phyloP scores from a whole-genome alignment of 768 basidiomycete species.

The Pulveroboletus frians region DNA sequence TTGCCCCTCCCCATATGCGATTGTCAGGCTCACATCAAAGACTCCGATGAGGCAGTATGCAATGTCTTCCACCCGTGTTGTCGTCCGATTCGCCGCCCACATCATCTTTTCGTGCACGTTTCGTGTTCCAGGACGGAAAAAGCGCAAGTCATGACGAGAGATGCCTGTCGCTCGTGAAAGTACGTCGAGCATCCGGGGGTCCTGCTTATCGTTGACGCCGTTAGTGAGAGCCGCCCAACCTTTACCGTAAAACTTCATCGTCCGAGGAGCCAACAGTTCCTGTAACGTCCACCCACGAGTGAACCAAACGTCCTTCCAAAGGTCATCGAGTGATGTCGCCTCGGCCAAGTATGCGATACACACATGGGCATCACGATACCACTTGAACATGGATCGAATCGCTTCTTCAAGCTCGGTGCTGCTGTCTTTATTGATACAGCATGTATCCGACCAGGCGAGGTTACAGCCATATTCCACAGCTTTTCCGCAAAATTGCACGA shows the following conservation, averaged over 20 bases:
- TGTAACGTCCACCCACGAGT: conserved; percentile 32
- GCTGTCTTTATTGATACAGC: conserved; percentile 32
- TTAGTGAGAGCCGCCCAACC: conserved; percentile 23
- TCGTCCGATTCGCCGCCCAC: conserved; percentile 33
- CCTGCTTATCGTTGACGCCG: conserved; percentile 26
- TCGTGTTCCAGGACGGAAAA: conserved; percentile 23
- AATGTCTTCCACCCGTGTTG: conserved; percentile 30
- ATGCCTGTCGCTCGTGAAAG: conserved; percentile 27
- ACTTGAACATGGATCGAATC: conserved; percentile 33
- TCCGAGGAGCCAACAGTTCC: conserved; percentile 25
- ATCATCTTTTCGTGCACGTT: conserved; percentile 28
- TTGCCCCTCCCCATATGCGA: conserved; percentile 33
- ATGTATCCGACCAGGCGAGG: conserved; percentile 34
- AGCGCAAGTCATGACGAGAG: conserved; percentile 19
- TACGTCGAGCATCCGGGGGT: conserved; percentile 16
- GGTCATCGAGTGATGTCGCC: conserved; percentile 26
- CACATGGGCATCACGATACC: conserved; percentile 26
- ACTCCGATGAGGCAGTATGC: conserved; percentile 32
- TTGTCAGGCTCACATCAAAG: conserved; percentile 31
- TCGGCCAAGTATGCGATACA: conserved; percentile 32
- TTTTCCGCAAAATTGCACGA: conserved; percentile 22
- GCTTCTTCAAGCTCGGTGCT: conserved; percentile 33
- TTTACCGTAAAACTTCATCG: conserved; percentile 30
- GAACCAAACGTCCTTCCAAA: conserved; percentile 26
- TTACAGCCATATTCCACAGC: conserved; percentile 25